Conservation (phyloP, 2,329 filamentous ascomycete species). For the Apiospora phragmitis region DNA sequence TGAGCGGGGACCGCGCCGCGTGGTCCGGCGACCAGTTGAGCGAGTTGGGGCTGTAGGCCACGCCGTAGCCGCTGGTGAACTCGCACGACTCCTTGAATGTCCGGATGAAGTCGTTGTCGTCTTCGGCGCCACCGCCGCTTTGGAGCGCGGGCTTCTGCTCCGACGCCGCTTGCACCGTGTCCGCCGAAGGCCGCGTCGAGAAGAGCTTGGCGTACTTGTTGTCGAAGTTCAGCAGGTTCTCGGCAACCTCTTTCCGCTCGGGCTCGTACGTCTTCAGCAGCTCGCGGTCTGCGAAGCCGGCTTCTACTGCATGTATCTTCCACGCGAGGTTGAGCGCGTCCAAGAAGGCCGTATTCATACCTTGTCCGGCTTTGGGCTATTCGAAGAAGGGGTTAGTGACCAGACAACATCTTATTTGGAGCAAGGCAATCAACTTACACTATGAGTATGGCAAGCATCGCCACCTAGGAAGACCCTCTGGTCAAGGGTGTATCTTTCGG, state of each 20-base stretch:
- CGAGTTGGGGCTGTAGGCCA: slow-evolving; percentile 78
- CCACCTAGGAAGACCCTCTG: slow-evolving; percentile 73
- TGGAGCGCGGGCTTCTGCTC: slow-evolving; percentile 27
- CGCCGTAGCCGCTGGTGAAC: slow-evolving; percentile 90
- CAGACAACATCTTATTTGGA: background rate
- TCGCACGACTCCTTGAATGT: slow-evolving; percentile 91
- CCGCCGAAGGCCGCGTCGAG: slow-evolving; percentile 73
- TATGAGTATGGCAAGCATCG: slow-evolving; percentile 79
- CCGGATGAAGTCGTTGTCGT: slow-evolving; percentile 80
- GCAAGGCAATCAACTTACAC: slow-evolving; percentile 45
- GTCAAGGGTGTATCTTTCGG: slow-evolving; percentile 66
- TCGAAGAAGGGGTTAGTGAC: slow-evolving; percentile 30
- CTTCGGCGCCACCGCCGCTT: slow-evolving; percentile 18
- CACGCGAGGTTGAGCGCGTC: slow-evolving; percentile 89
- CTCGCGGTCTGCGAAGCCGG: slow-evolving; percentile 73
- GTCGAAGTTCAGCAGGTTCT: slow-evolving; percentile 83
- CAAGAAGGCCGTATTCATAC: slow-evolving; percentile 79
- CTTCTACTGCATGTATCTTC: slow-evolving; percentile 92
- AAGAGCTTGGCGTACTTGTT: slow-evolving; percentile 89
- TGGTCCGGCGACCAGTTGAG: slow-evolving; percentile 82
- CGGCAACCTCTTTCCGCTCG: slow-evolving; percentile 82
- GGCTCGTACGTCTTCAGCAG: slow-evolving; percentile 83
- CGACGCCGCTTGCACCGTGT: slow-evolving; percentile 70
- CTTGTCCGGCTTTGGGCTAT: slow-evolving; percentile 75
- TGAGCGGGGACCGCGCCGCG: slow-evolving; percentile 67